Base-by-base conservation (phyloP, 306 rosid genomes). In the Rubus parviflorus region DNA sequence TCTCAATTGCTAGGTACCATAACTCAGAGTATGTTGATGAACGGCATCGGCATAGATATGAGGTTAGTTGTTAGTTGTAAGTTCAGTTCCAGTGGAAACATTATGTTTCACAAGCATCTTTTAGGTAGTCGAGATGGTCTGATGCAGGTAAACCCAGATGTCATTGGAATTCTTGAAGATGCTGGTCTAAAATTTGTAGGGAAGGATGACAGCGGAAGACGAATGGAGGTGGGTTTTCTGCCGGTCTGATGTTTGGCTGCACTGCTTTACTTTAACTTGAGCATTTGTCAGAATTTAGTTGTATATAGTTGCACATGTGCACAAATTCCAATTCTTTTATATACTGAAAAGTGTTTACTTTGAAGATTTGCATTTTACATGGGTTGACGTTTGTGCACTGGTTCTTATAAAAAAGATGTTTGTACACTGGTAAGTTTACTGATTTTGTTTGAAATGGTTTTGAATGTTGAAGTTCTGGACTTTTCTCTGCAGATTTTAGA, bases 41-140 rank as follows among this genome's bases (percentile, higher is more conserved):
- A 81, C 85, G 99, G 19, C 99, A 96, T 88, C 88, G 98, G 41
- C 99, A 92, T 69, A 96, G 99, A 92, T 96, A 96, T 8, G 99
- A 96, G 96, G 98, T 96, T 83, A 68, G 79, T 56, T 73, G 46
- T 8, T 42, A 30, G 35, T 60, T 58, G 37, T 69, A 52, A 70
- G 46, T 70, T 74, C 75, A 22, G 42, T 81, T 73, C 53, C 23
- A 42, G 78, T 68, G 64, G 61, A 67, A 25, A 56, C 51, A 41
- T 54, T 48, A 69, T 54, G 10, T 25, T 58, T 62, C 25, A 25
- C 43, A 51, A 75, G 60, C 64, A 47, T 75, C 41, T 7, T 80
- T 81, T 58, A 63, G 46, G 47, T 22, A 12, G 57, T 23, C 3
- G 60, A 72, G 6, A 38, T 69, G 53, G 74, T 68, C 64, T 73